These are phyloP conservation scores for Hymenoscyphus fraxineus DNA, from an alignment of 2,329 filamentous ascomycete genomes.

Conservation along the genomic window DNA sequence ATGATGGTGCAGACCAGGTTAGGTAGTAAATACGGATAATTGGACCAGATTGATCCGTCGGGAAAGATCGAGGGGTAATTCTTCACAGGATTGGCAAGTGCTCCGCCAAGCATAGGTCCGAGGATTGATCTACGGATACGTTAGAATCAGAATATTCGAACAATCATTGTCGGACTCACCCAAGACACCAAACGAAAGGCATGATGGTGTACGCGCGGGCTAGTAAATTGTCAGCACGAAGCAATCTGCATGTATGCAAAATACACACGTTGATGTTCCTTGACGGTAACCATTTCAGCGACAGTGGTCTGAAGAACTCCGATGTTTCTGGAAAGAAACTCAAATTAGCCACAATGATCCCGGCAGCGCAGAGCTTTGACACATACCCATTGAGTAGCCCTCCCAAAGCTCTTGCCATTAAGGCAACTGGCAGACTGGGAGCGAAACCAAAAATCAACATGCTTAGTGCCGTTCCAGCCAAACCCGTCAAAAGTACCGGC, in stretches of 20 bases:
- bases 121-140: conserved; percentile 67
- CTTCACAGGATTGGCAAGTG: conserved; percentile 79
- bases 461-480: conserved; percentile 86
- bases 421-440: conserved; percentile 72
- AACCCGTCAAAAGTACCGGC: conserved; percentile 83
- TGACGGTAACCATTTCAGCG: conserved; percentile 85
- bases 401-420: conserved; percentile 83
- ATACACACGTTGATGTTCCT: conserved; percentile 84
- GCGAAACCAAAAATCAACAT: conserved; percentile 92
- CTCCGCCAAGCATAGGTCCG: conserved; percentile 86
- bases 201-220: conserved; percentile 94
- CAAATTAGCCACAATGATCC: background rate
- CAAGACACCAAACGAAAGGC: conserved; percentile 97
- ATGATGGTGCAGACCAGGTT: conserved; percentile 87
- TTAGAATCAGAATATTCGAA: background rate
- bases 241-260: conserved; percentile 22
- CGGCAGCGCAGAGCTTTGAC: background rate
- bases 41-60: conserved; percentile 73
- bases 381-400: conserved; percentile 87
- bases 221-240: conserved; percentile 38
- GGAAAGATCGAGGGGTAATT: conserved; percentile 74
- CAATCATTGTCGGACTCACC: conserved; percentile 48
- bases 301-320: conserved; percentile 94
- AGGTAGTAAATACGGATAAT: conserved; percentile 84
- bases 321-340: conserved; percentile 64